Percentiles rank a stretch among this genome's conserved stretches.
phyloP scores from a whole-genome alignment of 176 grass and related monocot genomes.

The Paspalum vaginatum region DNA sequence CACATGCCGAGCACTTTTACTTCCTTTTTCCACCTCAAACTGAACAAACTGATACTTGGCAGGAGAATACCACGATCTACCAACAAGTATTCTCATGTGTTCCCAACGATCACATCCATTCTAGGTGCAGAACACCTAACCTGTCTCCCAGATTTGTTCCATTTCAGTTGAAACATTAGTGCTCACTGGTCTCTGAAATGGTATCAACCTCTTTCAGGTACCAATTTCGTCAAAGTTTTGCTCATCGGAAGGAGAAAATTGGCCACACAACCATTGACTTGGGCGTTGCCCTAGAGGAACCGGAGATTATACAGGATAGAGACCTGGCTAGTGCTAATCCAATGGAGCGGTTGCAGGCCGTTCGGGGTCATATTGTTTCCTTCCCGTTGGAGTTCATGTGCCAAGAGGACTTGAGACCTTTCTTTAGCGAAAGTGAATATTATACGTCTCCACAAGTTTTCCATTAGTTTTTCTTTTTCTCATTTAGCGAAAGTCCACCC shows the following conservation, averaged over 20 bases:
- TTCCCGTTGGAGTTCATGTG: slow-evolving; percentile 85
- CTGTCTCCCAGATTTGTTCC: neutral
- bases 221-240: slow-evolving; percentile 60
- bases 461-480: slow-evolving; percentile 41
- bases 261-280: slow-evolving; percentile 73
- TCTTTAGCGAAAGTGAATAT: slow-evolving; percentile 66
- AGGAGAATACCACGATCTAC: slow-evolving; percentile 74
- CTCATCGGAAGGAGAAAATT: slow-evolving; percentile 68
- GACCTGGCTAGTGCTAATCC: slow-evolving; percentile 40
- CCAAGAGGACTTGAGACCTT: slow-evolving; percentile 77
- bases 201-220: slow-evolving; percentile 42
- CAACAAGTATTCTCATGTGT: slow-evolving; percentile 74
- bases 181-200: slow-evolving; percentile 6
- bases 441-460: slow-evolving; percentile 75
- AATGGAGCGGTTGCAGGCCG: slow-evolving; percentile 47
- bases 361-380: slow-evolving; percentile 68
- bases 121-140: slow-evolving; percentile 38
- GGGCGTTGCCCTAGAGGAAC: slow-evolving; percentile 52
- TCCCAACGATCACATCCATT: slow-evolving; percentile 67
- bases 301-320: slow-evolving; percentile 43
- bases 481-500: neutral
- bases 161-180: neutral
- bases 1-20: neutral
- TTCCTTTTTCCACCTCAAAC: neutral
- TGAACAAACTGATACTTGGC: slow-evolving; percentile 40